Evolutionary conservation across 2,329 filamentous ascomycete species (phyloP), one percentile per base, ranked within the genome.

Genomic region (Orbilia brochopaga): DNA sequence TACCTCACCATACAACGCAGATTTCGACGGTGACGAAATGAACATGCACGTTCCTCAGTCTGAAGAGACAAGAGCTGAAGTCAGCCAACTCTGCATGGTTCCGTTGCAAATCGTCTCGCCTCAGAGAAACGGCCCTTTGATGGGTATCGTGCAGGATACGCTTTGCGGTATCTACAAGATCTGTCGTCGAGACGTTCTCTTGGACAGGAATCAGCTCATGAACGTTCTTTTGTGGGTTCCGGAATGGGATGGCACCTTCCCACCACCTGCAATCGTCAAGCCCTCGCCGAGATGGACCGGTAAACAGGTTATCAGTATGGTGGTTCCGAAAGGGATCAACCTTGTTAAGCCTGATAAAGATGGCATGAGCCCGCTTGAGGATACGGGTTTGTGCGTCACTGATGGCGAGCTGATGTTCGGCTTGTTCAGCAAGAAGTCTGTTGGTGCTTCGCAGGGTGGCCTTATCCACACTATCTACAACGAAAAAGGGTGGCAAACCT

Each of bases 1-100:
- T 78, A 99, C 95, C 0, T 96, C 92, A 27, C 94, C 94, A 0
- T 99, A 99, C 84, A 99, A 99, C 82, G 94, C 94, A 77, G 94
- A 99, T 90, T 99, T 99, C 82, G 94, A 99, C 78, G 94, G 94
- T 82, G 94, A 99, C 80, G 94, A 99, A 81, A 99, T 99, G 94
- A 99, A 99, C 79, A 87, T 99, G 82, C 94, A 99, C 85, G 95
- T 99, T 58, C 95, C 94, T 2, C 94, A 99, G 78, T 94, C 90
- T 40, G 92, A 99, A 78, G 95, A 99, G 80, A 95, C 95, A 35
- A 90, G 94, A 72, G 92, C 95, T 51, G 94, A 99, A 80, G 87
- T 99, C 76, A 91, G 88, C 80, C 89, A 97, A 79, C 86, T 99
- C 13, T 97, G 93, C 80, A 89, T 97, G 85, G 94, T 99, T n/a